Conservation (phyloP, 2,329 filamentous ascomycete species). For the Epichloe coenophiala region DNA sequence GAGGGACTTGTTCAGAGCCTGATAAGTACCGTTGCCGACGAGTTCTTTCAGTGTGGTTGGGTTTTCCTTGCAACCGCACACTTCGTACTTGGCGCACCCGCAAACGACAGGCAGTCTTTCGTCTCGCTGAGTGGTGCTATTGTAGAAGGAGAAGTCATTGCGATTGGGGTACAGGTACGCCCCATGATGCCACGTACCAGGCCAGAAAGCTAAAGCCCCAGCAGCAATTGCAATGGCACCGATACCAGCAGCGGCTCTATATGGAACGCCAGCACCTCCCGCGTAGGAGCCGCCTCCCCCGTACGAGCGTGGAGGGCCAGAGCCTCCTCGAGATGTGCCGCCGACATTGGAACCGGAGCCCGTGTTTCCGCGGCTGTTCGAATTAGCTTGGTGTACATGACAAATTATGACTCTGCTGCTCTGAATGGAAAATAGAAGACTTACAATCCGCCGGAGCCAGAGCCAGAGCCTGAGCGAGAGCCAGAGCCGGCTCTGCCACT, state of each 20-base stretch:
- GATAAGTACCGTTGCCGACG: conserved; percentile 51
- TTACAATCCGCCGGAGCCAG: conserved; percentile 6
- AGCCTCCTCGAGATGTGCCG: conserved; percentile 42
- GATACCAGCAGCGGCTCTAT: conserved; percentile 37
- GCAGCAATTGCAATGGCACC: conserved; percentile 37
- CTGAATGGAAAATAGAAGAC: background rate
- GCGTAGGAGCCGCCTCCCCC: conserved; percentile 53
- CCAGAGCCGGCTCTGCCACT: conserved; percentile 9
- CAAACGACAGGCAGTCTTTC: conserved; percentile 24
- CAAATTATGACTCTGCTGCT: background rate
- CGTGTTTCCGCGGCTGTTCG: conserved; percentile 17
- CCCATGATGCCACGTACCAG: conserved; percentile 50
- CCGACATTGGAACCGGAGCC: conserved; percentile 25
- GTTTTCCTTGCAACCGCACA: conserved; percentile 59
- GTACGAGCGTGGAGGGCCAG: conserved; percentile 41
- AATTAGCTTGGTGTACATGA: background rate
- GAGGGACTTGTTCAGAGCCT: conserved; percentile 44
- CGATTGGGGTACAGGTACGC: conserved; percentile 44
- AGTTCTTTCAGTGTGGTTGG: conserved; percentile 41
- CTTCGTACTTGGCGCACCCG: conserved; percentile 35
- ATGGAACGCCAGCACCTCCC: conserved; percentile 53
- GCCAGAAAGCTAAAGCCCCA: conserved; percentile 42
- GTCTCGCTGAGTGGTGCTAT: conserved; percentile 29
- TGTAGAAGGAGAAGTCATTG: conserved; percentile 33
- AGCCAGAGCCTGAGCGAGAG: conserved; percentile 3